These are phyloP conservation scores for Melampsora americana DNA, from an alignment of 1,284 basidiomycete genomes.

Conservation along the genomic window DNA sequence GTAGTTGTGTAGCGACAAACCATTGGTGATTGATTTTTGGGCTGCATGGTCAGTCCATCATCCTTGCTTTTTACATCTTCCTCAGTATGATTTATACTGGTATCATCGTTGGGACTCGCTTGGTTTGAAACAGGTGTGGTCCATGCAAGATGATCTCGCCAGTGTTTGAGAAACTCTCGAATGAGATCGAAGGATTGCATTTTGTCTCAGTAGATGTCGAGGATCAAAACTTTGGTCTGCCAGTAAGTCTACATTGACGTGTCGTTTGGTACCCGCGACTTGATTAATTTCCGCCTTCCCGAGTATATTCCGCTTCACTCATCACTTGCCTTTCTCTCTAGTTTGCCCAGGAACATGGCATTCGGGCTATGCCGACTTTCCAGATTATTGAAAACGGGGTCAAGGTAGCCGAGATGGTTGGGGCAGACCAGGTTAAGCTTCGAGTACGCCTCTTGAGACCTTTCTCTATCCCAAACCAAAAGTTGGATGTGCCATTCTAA, in stretches of 20 bases:
- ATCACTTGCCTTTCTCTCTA: not conserved
- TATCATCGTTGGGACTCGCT: not conserved
- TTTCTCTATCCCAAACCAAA: not conserved
- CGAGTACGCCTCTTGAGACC: slow-evolving; percentile 7
- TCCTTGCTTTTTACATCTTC: not conserved
- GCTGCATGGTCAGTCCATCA: slow-evolving; percentile 15
- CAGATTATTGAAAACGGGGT: slow-evolving; percentile 35
- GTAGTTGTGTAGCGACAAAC: not conserved
- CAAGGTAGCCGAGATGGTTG: slow-evolving; percentile 30
- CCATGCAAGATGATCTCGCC: slow-evolving; percentile 29
- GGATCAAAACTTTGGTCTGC: slow-evolving; percentile 18
- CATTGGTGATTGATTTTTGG: slow-evolving; percentile 39
- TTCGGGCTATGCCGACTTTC: slow-evolving; percentile 41
- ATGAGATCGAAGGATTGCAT: not conserved
- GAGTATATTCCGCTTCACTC: not conserved
- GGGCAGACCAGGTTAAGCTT: slow-evolving; percentile 34
- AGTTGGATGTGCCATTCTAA: not conserved
- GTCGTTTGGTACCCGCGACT: not conserved
- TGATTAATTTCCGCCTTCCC: not conserved
- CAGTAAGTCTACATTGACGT: slow-evolving; percentile 17
- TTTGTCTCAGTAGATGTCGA: slow-evolving; percentile 38
- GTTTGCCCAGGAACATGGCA: slow-evolving; percentile 27
- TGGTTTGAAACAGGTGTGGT: slow-evolving; percentile 14
- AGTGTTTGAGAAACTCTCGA: slow-evolving; percentile 18
- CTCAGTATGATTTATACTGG: not conserved